Base-by-base conservation (phyloP, 2,329 filamentous ascomycete species). In the Fusarium penzigii region DNA sequence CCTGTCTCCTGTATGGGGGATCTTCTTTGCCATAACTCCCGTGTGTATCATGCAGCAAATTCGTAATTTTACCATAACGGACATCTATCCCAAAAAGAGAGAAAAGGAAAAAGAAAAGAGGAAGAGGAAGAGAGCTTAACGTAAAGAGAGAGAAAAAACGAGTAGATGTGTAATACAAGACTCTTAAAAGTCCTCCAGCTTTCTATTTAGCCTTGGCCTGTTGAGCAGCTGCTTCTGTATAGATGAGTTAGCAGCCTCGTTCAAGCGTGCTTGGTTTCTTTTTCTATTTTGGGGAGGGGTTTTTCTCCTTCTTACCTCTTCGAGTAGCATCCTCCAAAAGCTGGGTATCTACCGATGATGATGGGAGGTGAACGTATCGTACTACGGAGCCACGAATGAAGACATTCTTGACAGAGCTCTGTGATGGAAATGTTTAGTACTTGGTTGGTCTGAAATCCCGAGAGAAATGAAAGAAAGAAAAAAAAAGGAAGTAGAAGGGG, bases 331-430 rank as follows among this genome's bases (percentile, higher is more conserved):
- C 92, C 76, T 97, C 92, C 56, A 97, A 75, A 57, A 97, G 74
- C 34, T 90, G 88, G 25, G 92, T 88, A 69, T 97, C 92, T 39
- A 97, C 92, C 41, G 89, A 88, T 29, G 80, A 82, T 8, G 87
- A 87, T 1, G 92, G 92, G 46, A 97, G 77, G 72, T 97, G 90
- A 45, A 97, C 91, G 68, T 97, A 97, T 64, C 92, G 83, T 59
- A 97, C 92, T 42, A 96, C 92, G 51, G 90, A 95, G 32, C 92
- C 92, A 66, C 92, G 84, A 67, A 97, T 96, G 70, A 97, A 97
- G 75, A 96, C 91, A 68, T 96, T 96, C 78, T 95, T 96, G 61
- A 96, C 92, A 16, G 91, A 84, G 72, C 81, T 85, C 80, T 84
- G 52, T 29, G 14, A 29, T 25, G 20, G 16, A 7, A 14, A 6